Evolutionary conservation across 495 filamentous ascomycete genomes (phyloP), one percentile per base, ranked within the genome.

Genomic region (Friedmanniomyces simplex): DNA sequence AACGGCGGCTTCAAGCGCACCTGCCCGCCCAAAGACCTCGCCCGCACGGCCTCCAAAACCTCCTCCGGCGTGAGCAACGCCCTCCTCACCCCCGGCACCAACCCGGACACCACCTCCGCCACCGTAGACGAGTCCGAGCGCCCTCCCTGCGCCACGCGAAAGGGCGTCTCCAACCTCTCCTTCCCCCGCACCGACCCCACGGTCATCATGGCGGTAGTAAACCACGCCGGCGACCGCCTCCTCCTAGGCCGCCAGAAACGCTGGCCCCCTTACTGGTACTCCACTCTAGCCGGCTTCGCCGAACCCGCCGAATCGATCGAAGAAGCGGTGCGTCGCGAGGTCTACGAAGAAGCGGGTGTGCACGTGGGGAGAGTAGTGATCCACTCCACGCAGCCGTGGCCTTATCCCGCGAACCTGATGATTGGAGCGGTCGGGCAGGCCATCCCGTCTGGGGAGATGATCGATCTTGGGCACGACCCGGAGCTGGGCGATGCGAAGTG

Each of bases 101-200:
- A n/a, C n/a, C n/a, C 74, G 3, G 13, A 36, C 62, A 55, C 5
- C n/a, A n/a, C n/a, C 14, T 12, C n/a, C 6, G 18, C 43, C 13
- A 14, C 46, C 24, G 21, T 20, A 3, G 54, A 50, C 20, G 54
- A 49, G 0, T 47, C 58, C 41, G 72, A 81, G 49, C 81, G 88
- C 21, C 77, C 79, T 1, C 77, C 82, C 14, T 97, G 93, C 68
- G 81, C 80, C 12, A 95, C 91, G 1, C 75, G 87, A 25, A 82
- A 77, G 14, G 85, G 84, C 20, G 71, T 88, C 54, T 87, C 86
- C 26, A 96, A 96, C 73, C 75, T 95, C 49, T 81, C 76, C 55
- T 98, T 98, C 77, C 93, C 93, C 11, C 87, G 94, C 42, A 96
- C 91, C 11, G 91, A 97, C 67, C 91, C 91, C 2, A 96, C 89